These are phyloP conservation scores for Arthroderma sp. DNA, from an alignment of 2,329 filamentous ascomycete species.

Conservation along the genomic window DNA sequence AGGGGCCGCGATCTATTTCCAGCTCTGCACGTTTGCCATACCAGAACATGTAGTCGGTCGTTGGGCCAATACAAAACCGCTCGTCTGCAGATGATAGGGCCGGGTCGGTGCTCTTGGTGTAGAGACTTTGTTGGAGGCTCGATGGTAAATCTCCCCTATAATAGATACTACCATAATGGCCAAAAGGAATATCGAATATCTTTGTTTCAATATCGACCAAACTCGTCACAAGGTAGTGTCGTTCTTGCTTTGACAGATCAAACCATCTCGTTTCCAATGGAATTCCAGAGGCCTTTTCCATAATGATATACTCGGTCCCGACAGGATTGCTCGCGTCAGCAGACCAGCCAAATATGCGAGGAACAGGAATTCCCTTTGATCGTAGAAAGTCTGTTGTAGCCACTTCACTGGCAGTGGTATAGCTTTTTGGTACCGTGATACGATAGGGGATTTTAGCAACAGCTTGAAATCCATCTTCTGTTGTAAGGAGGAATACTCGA, in stretches of 20 bases:
- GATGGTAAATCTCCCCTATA: slow-evolving; percentile 11
- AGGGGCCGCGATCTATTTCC: slow-evolving; percentile 14
- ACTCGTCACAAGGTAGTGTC: slow-evolving; percentile 10
- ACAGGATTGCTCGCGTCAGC: slow-evolving; percentile 13
- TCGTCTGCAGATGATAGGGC: slow-evolving; percentile 5
- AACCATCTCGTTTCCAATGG: slow-evolving; percentile 13
- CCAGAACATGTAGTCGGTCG: slow-evolving; percentile 19
- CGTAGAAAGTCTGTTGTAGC: slow-evolving; percentile 15
- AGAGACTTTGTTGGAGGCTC: slow-evolving; percentile 7
- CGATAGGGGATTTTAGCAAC: slow-evolving; percentile 15
- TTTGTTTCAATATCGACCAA: slow-evolving; percentile 14
- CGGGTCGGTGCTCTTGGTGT: slow-evolving; percentile 1
- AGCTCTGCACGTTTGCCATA: slow-evolving; percentile 12
- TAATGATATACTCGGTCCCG: slow-evolving; percentile 18
- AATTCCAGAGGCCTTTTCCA: slow-evolving; percentile 14
- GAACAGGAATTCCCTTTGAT: slow-evolving; percentile 23
- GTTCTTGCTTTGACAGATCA: slow-evolving; percentile 11
- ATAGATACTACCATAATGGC: slow-evolving; percentile 14
- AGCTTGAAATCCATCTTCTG: slow-evolving; percentile 13
- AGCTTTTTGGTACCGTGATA: slow-evolving; percentile 12
- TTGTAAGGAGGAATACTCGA: slow-evolving; percentile 14
- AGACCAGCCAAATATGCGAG: slow-evolving; percentile 16
- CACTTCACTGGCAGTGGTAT: slow-evolving; percentile 16
- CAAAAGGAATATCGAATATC: slow-evolving; percentile 12
- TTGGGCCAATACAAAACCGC: slow-evolving; percentile 12